Conservation (phyloP, 2,329 filamentous ascomycete genomes). For the Lasiodiplodia sp. region DNA sequence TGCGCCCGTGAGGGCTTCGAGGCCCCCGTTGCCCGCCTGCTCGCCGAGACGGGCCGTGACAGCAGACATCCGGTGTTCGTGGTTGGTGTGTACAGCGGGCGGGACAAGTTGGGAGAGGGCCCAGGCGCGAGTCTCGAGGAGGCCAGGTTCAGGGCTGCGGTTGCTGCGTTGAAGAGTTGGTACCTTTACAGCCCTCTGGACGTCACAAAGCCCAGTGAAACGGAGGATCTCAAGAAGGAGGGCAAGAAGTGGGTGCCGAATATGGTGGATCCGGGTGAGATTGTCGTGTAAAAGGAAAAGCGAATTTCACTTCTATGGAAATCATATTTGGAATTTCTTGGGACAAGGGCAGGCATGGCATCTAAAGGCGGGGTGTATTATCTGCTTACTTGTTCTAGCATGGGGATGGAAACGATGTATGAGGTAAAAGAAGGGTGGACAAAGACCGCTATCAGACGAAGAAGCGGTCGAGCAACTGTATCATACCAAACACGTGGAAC, state of each 20-base stretch:
- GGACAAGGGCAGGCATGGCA: neutral
- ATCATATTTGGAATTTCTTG: slow-evolving; percentile 10
- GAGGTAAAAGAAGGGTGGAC: slow-evolving; percentile 15
- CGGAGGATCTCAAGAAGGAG: slow-evolving; percentile 44
- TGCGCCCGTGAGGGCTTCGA: slow-evolving; percentile 92
- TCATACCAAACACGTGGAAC: slow-evolving; percentile 22
- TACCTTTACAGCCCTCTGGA: slow-evolving; percentile 86
- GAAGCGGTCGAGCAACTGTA: slow-evolving; percentile 6
- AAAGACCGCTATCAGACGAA: slow-evolving; percentile 4
- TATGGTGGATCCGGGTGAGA: slow-evolving; percentile 64
- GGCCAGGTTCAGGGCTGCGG: slow-evolving; percentile 79
- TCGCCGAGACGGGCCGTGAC: slow-evolving; percentile 87
- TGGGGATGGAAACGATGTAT: slow-evolving; percentile 6
- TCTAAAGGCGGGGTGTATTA: neutral
- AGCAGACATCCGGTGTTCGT: slow-evolving; percentile 90
- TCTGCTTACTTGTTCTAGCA: neutral
- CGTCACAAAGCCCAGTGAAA: slow-evolving; percentile 60
- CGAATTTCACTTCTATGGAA: slow-evolving; percentile 18
- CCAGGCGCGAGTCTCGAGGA: slow-evolving; percentile 78
- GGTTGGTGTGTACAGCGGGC: slow-evolving; percentile 91
- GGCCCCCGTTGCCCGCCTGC: slow-evolving; percentile 80
- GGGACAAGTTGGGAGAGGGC: slow-evolving; percentile 92
- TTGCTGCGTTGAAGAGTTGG: slow-evolving; percentile 89
- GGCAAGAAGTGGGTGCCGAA: slow-evolving; percentile 60
- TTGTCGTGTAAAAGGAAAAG: slow-evolving; percentile 50